phyloP scores from a whole-genome alignment of 1,284 basidiomycete genomes.

The Melanopsichium pennsylvanicum region DNA sequence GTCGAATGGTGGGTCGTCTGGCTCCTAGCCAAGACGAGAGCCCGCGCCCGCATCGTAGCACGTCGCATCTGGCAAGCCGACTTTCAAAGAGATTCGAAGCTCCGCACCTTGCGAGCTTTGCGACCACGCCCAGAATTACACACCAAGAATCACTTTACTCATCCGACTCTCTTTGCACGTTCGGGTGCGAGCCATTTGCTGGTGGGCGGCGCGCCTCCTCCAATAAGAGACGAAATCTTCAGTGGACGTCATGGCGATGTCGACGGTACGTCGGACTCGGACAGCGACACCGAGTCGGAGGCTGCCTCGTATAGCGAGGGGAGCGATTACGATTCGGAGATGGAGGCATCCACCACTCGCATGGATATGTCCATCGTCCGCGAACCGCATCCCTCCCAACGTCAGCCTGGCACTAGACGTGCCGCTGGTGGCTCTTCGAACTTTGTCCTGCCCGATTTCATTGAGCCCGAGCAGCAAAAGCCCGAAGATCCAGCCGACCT shows the following conservation, averaged over 20 bases:
- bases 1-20: slow-evolving; percentile 45
- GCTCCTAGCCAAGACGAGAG: slow-evolving; percentile 37
- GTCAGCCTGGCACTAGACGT: slow-evolving; percentile 6
- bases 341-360: slow-evolving; percentile 26
- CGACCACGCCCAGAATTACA: slow-evolving; percentile 34
- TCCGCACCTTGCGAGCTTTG: slow-evolving; percentile 26
- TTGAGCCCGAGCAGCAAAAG: slow-evolving; percentile 41
- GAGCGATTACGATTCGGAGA: slow-evolving; percentile 37
- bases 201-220: slow-evolving; percentile 37
- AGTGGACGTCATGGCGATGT: slow-evolving; percentile 20
- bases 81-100: slow-evolving; percentile 11
- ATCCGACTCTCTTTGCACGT: slow-evolving; percentile 50
- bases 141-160: slow-evolving; percentile 50
- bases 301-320: slow-evolving; percentile 30
- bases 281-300: slow-evolving; percentile 36
- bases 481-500: slow-evolving; percentile 43
- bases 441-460: slow-evolving; percentile 32
- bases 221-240: slow-evolving; percentile 20
- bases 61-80: slow-evolving; percentile 38
- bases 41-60: slow-evolving; percentile 35
- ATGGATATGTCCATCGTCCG: slow-evolving; percentile 36
- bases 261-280: slow-evolving; percentile 28
- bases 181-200: slow-evolving; percentile 44
- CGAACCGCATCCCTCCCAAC: not conserved
- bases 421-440: slow-evolving; percentile 1